These are phyloP conservation scores for Aspergillus clavatus DNA, from an alignment of 2,329 filamentous ascomycete genomes.

Conservation along the genomic window DNA sequence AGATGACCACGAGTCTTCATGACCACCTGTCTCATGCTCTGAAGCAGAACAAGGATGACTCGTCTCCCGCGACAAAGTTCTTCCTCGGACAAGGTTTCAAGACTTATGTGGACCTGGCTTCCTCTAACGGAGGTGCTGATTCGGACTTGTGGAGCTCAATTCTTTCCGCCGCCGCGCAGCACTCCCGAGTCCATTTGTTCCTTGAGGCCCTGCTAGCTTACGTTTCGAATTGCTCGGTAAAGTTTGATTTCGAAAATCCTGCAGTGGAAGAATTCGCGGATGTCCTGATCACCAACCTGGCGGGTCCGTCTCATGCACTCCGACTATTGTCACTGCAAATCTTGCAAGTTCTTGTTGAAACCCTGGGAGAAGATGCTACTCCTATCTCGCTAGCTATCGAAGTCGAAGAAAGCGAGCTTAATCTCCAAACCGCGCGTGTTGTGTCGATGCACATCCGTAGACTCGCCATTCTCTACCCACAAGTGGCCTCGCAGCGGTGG, in stretches of 20 bases:
- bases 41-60: constrained; percentile 54
- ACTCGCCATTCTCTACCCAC: constrained; percentile 61
- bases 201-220: constrained; percentile 58
- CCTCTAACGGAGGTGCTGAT: constrained; percentile 55
- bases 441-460: constrained; percentile 84
- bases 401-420: constrained; percentile 74
- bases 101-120: constrained; percentile 64
- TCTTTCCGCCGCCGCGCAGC: constrained; percentile 61
- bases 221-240: constrained; percentile 26
- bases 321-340: constrained; percentile 69
- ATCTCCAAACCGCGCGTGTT: constrained; percentile 67
- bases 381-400: constrained; percentile 61
- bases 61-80: constrained; percentile 63
- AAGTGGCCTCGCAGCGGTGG: constrained; percentile 57
- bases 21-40: constrained; percentile 63
- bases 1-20: constrained; percentile 61
- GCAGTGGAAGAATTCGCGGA: constrained; percentile 59
- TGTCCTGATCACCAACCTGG: constrained; percentile 67
- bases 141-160: constrained; percentile 60
- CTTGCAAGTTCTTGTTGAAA: constrained; percentile 53
- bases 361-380: constrained; percentile 44
- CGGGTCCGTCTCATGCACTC: constrained; percentile 68
- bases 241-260: constrained; percentile 42
- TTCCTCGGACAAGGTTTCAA: constrained; percentile 71
- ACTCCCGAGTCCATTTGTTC: constrained; percentile 62